Base-by-base conservation (phyloP, 257 asterid species). In the Plantago elongata region DNA sequence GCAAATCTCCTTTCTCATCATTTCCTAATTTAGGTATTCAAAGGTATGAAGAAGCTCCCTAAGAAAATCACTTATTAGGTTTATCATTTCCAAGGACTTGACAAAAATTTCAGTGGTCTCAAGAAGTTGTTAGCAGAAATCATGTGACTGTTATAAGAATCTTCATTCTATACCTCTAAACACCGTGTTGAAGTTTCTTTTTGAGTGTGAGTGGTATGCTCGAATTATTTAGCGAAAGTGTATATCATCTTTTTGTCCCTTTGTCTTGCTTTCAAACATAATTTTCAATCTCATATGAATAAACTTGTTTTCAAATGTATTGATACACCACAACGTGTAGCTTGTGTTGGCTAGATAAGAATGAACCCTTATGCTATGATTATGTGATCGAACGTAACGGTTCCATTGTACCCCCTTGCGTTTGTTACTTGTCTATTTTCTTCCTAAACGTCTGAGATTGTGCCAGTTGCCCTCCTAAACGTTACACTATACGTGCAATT, bases 31-130 rank as follows among this genome's bases (percentile, higher is more conserved):
- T 60, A 60, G 16, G 40, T 54, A 62, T 62, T 27, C 56, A 34
- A 54, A 51, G 55, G 63, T 51, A 56, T 51, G 67, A 50, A 46
- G 16, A 51, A 54, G 57, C 54, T 60, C 7, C 55, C 54, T 40
- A 9, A 15, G 8, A 34, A 34, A 34, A 34, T 4, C 5, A 34
- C 7, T 34, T 34, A 34, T 34, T 7, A 34, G 40, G 40, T 34
- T 22, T 22, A 22, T 54, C 27, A 18, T n/a, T 37, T 54, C 47
- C 47, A 51, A 15, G 9, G 50, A 37, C 48, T 47, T 30, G 12
- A 10, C 56, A 51, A 45, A 47, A 63, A 42, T 46, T 51, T 29
- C 57, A 51, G 27, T 47, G 54, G 65, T 45, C 11, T 47, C 48
- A 29, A 15, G 47, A 29, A 48, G 5, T 66, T 48, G 22, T 8